Evolutionary conservation across 352 stramenopile genomes (phyloP).

Genomic region (Pythium scleroteichum): DNA sequence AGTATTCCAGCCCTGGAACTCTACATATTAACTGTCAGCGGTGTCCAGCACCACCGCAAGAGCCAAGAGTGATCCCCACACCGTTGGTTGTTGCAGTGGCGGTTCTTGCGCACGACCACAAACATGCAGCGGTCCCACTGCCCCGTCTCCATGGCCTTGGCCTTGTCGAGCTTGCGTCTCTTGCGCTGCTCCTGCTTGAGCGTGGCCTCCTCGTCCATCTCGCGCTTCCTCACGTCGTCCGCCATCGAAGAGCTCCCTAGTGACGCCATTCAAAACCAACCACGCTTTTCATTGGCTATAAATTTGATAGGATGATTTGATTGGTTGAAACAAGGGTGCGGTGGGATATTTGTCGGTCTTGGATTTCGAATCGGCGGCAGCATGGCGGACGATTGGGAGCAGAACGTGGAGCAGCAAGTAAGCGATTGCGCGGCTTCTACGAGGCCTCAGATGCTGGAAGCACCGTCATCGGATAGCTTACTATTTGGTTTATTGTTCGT

Average conservation of each 20-base stretch:
- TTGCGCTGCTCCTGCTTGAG: slow-evolving; percentile 42
- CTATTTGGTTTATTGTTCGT: neutral
- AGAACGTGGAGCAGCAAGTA: slow-evolving; percentile 61
- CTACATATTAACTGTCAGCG: slow-evolving; percentile 22
- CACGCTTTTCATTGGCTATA: slow-evolving; percentile 20
- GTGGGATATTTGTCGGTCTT: slow-evolving; percentile 10
- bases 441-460: neutral
- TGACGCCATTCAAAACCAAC: slow-evolving; percentile 11
- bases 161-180: slow-evolving; percentile 68
- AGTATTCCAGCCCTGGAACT: slow-evolving; percentile 61
- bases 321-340: slow-evolving; percentile 32
- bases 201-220: slow-evolving; percentile 7
- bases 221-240: slow-evolving; percentile 36
- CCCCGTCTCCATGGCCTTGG: slow-evolving; percentile 40
- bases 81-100: slow-evolving; percentile 81
- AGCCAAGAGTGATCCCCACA: slow-evolving; percentile 27
- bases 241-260: slow-evolving; percentile 16
- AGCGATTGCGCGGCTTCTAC: neutral
- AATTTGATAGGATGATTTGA: slow-evolving; percentile 16
- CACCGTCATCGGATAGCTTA: neutral
- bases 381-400: slow-evolving; percentile 24
- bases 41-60: no score
- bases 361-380: slow-evolving; percentile 3
- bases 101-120: slow-evolving; percentile 74
- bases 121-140: slow-evolving; percentile 85